Conservation (phyloP, 78 protist genomes). For the Blattamonas nauphoetae region DNA sequence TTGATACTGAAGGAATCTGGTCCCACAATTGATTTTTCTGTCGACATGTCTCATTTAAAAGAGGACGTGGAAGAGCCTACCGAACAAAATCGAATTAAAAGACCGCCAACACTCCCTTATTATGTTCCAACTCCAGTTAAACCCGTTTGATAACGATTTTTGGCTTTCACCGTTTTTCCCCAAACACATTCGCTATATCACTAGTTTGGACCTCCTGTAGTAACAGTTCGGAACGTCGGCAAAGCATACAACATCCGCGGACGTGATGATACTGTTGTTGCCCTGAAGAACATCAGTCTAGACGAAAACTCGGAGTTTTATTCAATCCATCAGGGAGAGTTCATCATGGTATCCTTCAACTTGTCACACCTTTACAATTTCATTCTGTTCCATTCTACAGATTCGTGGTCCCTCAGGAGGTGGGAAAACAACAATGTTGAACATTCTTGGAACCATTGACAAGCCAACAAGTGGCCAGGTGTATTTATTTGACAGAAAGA, state of each 20-base stretch:
- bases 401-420: conserved; percentile 88
- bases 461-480: conserved; percentile 28
- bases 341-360: conserved; percentile 48
- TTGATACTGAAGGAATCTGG: no score
- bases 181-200: neutral
- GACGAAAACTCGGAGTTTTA: neutral
- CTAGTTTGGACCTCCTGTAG: neutral
- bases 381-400: neutral
- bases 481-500: neutral
- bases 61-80: no score
- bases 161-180: neutral
- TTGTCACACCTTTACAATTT: no score
- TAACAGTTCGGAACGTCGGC: neutral
- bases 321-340: conserved; percentile 59
- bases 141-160: neutral
- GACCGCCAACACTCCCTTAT: neutral
- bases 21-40: no score
- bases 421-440: conserved; percentile 79
- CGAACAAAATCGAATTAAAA: no score
- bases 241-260: conserved; percentile 2
- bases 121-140: neutral
- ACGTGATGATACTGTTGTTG: conserved; percentile 12
- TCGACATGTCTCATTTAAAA: no score
- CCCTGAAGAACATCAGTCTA: neutral
- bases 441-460: conserved; percentile 79